A percentile compares a stretch with the other conserved stretches of the same genome.
Evolutionary conservation across 768 basidiomycete genomes (phyloP).

Genomic region (Termitomyces sp.): DNA sequence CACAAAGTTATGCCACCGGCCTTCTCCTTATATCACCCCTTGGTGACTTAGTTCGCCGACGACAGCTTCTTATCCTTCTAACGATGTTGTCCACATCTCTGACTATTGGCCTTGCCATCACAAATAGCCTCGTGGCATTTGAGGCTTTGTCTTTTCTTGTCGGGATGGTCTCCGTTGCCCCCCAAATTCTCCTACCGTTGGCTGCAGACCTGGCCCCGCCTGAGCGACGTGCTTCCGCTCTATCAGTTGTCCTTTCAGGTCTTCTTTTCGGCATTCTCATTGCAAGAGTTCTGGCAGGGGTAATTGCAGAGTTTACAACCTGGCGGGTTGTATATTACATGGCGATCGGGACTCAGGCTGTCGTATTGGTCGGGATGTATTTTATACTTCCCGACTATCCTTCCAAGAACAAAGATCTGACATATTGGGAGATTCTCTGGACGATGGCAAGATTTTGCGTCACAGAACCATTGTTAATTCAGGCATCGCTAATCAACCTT

Average conservation of each 20-base stretch:
- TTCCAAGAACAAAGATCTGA: constrained; percentile 61
- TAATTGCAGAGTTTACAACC: constrained; percentile 69
- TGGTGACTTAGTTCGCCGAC: constrained; percentile 79
- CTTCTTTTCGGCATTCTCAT: constrained; percentile 73
- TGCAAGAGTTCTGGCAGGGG: constrained; percentile 71
- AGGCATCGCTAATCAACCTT: constrained; percentile 59
- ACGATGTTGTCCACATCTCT: constrained; percentile 53
- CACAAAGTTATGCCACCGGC: constrained; percentile 62
- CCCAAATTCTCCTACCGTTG: constrained; percentile 73
- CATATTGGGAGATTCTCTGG: constrained; percentile 65
- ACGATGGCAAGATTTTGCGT: constrained; percentile 75
- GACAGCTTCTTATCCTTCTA: constrained; percentile 70
- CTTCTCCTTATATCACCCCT: constrained; percentile 75
- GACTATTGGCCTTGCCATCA: constrained; percentile 69
- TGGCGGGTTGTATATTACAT: constrained; percentile 81
- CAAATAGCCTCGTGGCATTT: constrained; percentile 54
- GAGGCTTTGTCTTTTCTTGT: constrained; percentile 70
- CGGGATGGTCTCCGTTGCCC: constrained; percentile 65
- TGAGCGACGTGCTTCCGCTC: constrained; percentile 67
- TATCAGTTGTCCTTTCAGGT: constrained; percentile 69
- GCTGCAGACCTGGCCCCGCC: constrained; percentile 83
- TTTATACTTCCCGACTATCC: constrained; percentile 80
- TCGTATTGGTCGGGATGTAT: constrained; percentile 59
- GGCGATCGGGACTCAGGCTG: constrained; percentile 64
- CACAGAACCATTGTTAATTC: constrained; percentile 77